Base-by-base conservation (phyloP, 2,329 filamentous ascomycete genomes). In the Ramichloridium luteum region DNA sequence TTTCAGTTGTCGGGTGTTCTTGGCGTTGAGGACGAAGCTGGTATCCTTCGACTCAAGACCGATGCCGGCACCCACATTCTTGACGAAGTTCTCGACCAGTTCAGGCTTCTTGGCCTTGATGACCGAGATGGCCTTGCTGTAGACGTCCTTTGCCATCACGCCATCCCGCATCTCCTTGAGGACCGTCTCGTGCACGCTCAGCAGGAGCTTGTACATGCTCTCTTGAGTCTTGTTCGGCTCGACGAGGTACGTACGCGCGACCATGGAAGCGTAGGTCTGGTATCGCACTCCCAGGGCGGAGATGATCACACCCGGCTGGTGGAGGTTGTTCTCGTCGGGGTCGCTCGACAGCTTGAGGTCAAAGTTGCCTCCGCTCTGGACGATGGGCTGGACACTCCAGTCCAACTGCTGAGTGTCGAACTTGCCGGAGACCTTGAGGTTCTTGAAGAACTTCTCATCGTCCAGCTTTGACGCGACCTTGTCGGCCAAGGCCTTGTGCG, bases 211-310 rank as follows among this genome's bases (percentile, higher is more conserved):
- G 67, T 98, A 98, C 53, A 86, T 90, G 54, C 72, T 79, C 59
- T 96, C 90, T 54, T 98, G 90, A 1, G 81, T 75, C 59, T 94
- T 96, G 61, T 90, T 94, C 11, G 92, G 92, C 48, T 96, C 92
- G 28, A 98, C 88, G 39, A 98, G 70, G 57, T 93, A 98, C 5
- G 92, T 96, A 43, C 90, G 77, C 9, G 81, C 85, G 45, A 98
- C 84, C 38, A 85, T 74, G 2, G 86, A 93, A 54, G 82, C 86
- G 59, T 98, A 98, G 1, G 85, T 92, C 60, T 90, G 90, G 62
- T 98, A 98, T 43, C 90, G 75, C 40, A 98, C 70, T 32, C 90
- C 90, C 59, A 98, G 75, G 1, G 82, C 83, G 5, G 85, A 82
- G 46, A 98, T 75, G 48, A 98, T 98, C 47, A 94, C 84, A 23